phyloP scores from a whole-genome alignment of 2,329 filamentous ascomycete genomes.

The Pseudopithomyces chartarum region DNA sequence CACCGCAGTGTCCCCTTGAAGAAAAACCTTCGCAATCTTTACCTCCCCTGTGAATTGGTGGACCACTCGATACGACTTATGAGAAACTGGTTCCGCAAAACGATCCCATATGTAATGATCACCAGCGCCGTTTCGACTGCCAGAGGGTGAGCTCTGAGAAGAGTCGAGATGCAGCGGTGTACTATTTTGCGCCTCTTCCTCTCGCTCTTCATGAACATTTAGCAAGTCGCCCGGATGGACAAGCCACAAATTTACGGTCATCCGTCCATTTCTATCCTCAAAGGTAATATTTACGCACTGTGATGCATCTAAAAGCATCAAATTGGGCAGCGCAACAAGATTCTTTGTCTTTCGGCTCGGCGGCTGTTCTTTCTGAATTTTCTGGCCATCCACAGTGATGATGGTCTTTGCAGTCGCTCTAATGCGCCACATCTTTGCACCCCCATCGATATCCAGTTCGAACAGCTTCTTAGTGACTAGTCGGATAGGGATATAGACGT shows the following conservation, averaged over 20 bases:
- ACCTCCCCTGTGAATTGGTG: constrained; percentile 18
- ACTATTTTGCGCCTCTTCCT: constrained; percentile 10
- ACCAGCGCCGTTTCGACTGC: constrained; percentile 12
- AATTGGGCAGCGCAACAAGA: background rate
- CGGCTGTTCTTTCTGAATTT: background rate
- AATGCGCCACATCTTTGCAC: constrained; percentile 10
- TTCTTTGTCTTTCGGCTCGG: background rate
- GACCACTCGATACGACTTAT: constrained; percentile 11
- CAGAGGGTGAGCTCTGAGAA: background rate
- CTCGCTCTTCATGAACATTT: background rate
- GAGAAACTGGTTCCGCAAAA: constrained; percentile 8
- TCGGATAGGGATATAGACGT: constrained; percentile 21
- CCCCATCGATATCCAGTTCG: constrained; percentile 6
- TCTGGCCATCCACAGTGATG: background rate
- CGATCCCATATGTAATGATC: constrained; percentile 8
- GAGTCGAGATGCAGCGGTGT: background rate
- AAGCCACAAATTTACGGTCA: constrained; percentile 18
- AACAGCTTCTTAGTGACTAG: constrained; percentile 13
- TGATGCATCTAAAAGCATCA: background rate
- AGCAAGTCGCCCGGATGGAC: constrained; percentile 13
- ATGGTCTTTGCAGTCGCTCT: background rate
- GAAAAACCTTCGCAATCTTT: constrained; percentile 20
- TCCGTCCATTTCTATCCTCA: background rate
- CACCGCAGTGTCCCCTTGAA: background rate
- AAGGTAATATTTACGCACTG: background rate